Percentiles rank a stretch among this genome's conserved stretches.
These are phyloP conservation scores for Candida ipomoeae DNA, from an alignment of 805 yeast species.

Conservation along the genomic window DNA sequence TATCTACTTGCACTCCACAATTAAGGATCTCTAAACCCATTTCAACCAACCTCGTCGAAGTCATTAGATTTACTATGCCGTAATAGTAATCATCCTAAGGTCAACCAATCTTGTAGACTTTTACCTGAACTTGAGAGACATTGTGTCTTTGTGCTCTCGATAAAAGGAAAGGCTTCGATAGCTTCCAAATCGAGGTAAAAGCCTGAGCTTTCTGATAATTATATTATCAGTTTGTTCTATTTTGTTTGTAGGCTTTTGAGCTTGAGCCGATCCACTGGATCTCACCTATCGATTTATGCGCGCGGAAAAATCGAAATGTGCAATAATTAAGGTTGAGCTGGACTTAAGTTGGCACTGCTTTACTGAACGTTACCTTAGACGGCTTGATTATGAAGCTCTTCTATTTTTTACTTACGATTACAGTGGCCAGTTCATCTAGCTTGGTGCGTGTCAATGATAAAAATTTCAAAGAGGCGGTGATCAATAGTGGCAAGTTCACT, in stretches of 20 bases:
- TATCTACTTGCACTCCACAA: neutral
- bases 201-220: neutral
- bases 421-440: constrained; percentile 14
- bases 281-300: neutral
- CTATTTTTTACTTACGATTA: neutral
- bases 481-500: constrained; percentile 47
- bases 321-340: neutral
- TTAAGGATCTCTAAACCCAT: neutral
- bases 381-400: constrained; percentile 7
- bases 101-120: too few relatives aligned
- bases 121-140: too few relatives aligned
- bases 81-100: too few relatives aligned
- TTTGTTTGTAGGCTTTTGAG: neutral
- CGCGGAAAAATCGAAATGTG: neutral
- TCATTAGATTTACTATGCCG: too few relatives aligned
- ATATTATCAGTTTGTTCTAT: too few relatives aligned
- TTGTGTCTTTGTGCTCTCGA: too few relatives aligned
- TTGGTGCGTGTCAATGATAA: constrained; percentile 45
- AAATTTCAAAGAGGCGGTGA: constrained; percentile 52
- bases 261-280: neutral
- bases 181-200: neutral
- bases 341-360: neutral
- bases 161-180: too few relatives aligned
- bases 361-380: neutral
- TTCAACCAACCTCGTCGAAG: too few relatives aligned